Conservation (phyloP, 352 stramenopile genomes). For the Sclerospora graminicola region DNA sequence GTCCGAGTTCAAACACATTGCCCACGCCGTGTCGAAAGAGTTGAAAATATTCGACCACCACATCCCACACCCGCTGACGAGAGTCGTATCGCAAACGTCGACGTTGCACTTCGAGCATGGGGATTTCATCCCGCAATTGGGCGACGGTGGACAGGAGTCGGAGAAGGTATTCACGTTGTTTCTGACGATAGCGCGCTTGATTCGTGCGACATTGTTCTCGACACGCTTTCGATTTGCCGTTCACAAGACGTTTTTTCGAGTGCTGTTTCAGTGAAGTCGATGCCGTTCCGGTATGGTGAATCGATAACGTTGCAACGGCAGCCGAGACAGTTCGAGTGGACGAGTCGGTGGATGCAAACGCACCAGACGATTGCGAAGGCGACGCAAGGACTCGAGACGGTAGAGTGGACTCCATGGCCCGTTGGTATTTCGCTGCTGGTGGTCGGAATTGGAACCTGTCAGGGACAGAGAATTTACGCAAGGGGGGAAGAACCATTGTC, state of each 20-base stretch:
- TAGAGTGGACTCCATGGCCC: too few relatives aligned
- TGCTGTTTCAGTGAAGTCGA: too few relatives aligned
- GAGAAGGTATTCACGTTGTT: slow-evolving; percentile 26
- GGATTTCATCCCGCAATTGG: slow-evolving; percentile 28
- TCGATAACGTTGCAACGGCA: too few relatives aligned
- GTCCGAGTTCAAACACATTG: slow-evolving; percentile 6
- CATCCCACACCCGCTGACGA: slow-evolving; percentile 15
- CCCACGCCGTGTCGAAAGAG: slow-evolving; percentile 22
- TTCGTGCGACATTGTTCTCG: slow-evolving; percentile 48
- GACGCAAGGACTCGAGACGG: too few relatives aligned
- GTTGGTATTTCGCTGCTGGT: too few relatives aligned
- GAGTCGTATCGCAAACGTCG: slow-evolving; percentile 18
- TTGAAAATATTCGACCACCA: slow-evolving; percentile 28
- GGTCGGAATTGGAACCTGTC: too few relatives aligned
- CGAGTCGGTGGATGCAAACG: too few relatives aligned
- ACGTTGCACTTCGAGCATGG: slow-evolving; percentile 19
- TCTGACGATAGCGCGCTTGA: slow-evolving; percentile 46
- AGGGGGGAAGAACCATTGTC: too few relatives aligned
- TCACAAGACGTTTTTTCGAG: slow-evolving; percentile 1
- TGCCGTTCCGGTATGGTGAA: too few relatives aligned
- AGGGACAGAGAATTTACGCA: too few relatives aligned
- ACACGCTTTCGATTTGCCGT: slow-evolving; percentile 31
- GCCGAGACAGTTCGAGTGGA: too few relatives aligned
- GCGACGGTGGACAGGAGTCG: slow-evolving; percentile 23
- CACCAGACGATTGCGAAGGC: too few relatives aligned